A percentile compares a stretch with the other conserved stretches of the same genome.
phyloP scores from a whole-genome alignment of 2,329 filamentous ascomycete genomes.

The Neonectria punicea region DNA sequence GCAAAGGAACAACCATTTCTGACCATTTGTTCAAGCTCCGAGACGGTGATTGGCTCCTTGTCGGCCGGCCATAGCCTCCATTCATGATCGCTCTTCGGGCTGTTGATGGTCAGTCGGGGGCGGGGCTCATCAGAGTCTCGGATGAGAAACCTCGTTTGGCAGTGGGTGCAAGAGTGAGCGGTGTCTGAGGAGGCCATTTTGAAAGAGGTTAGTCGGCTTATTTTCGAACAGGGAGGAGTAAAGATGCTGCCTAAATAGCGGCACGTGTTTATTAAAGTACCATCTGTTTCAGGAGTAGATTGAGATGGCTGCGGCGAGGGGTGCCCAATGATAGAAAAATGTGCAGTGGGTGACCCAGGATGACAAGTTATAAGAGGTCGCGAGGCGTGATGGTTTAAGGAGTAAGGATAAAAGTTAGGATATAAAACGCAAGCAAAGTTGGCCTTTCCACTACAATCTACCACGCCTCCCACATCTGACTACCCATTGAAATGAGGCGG shows the following conservation, averaged over 20 bases:
- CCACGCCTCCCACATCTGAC: constrained; percentile 86
- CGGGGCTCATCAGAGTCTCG: not conserved
- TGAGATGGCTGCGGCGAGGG: too few species aligned
- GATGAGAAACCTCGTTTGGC: constrained; percentile 3
- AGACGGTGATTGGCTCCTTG: not conserved
- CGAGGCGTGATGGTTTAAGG: too few species aligned
- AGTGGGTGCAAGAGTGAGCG: not conserved
- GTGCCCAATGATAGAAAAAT: too few species aligned
- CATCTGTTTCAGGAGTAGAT: too few species aligned
- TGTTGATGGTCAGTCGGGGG: not conserved
- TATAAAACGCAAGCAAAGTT: not conserved
- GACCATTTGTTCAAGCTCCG: not conserved
- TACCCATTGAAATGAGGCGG: constrained; percentile 77
- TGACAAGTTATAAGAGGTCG: too few species aligned
- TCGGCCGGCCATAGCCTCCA: not conserved
- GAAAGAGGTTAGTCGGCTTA: not conserved
- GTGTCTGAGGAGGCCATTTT: not conserved
- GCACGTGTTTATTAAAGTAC: too few species aligned
- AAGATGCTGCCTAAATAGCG: not conserved
- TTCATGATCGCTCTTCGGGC: not conserved
- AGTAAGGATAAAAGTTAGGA: too few species aligned
- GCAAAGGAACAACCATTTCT: not conserved
- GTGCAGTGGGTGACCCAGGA: too few species aligned
- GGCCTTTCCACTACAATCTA: constrained; percentile 47
- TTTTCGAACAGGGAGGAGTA: too few species aligned